phyloP scores from a whole-genome alignment of 306 rosid species.

The Quercus cerris region DNA sequence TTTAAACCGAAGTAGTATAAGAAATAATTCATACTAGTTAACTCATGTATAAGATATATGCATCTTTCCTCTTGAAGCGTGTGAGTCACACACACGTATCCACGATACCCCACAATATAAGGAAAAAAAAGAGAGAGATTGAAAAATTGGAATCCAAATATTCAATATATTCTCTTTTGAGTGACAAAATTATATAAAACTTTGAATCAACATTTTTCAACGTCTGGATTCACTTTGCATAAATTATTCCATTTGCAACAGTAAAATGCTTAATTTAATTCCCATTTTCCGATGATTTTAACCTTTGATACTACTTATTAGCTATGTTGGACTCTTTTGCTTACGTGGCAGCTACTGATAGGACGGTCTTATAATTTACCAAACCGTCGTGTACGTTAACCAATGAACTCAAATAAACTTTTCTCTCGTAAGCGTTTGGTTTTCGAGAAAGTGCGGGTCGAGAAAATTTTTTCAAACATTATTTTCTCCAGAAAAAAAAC shows the following conservation, averaged over 20 bases:
- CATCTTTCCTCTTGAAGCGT: rapidly evolving
- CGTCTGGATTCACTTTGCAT: no score
- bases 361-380: not conserved
- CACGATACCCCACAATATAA: no score
- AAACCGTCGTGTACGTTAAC: not conserved
- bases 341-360: not conserved
- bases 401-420: not conserved
- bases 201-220: no score
- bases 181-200: no score
- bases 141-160: no score
- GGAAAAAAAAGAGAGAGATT: no score
- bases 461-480: not conserved
- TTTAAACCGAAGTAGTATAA: no score
- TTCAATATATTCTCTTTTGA: no score
- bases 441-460: slow-evolving; percentile 31
- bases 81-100: rapidly evolving
- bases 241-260: no score
- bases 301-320: no score
- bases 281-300: not conserved
- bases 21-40: rapidly evolving
- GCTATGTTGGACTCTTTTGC: not conserved
- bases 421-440: slow-evolving; percentile 32
- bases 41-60: no score
- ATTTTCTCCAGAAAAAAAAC: slow-evolving; percentile 30
- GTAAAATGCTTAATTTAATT: not conserved